A percentile compares a stretch with the other conserved stretches of the same genome.
phyloP scores from a whole-genome alignment of 768 basidiomycete genomes.

The Rhizopogon rudus region DNA sequence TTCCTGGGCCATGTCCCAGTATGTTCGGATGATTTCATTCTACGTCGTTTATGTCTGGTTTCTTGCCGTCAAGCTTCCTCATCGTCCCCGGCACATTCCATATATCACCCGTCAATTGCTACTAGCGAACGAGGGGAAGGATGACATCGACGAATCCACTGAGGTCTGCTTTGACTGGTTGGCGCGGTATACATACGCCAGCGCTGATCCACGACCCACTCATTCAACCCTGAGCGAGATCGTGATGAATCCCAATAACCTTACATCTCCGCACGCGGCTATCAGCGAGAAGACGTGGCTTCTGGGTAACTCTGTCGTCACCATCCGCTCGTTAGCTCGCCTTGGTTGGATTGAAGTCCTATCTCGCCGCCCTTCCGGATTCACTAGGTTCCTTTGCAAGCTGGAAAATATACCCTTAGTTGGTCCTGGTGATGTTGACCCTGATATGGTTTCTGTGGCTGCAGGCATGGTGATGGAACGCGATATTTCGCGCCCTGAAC shows the following conservation, averaged over 20 bases:
- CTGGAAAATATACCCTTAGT: constrained; percentile 88
- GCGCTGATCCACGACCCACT: constrained; percentile 87
- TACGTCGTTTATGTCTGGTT: constrained; percentile 95
- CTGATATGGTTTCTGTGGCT: constrained; percentile 68
- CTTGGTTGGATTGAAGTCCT: constrained; percentile 88
- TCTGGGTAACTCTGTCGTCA: constrained; percentile 78
- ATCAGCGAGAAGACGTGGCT: constrained; percentile 77
- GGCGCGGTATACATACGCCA: constrained; percentile 89
- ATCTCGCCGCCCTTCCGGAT: constrained; percentile 84
- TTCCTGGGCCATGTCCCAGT: constrained; percentile 87
- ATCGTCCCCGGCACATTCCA: constrained; percentile 75
- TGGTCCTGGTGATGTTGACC: constrained; percentile 77
- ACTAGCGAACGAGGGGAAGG: constrained; percentile 74
- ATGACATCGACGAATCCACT: constrained; percentile 78
- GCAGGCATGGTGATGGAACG: constrained; percentile 73
- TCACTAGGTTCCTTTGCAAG: constrained; percentile 77
- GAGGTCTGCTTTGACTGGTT: constrained; percentile 99
- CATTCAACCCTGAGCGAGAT: constrained; percentile 75
- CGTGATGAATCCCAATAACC: constrained; percentile 53
- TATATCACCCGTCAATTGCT: constrained; percentile 86
- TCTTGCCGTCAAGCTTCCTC: constrained; percentile 75
- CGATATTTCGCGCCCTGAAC: constrained; percentile 31
- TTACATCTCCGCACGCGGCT: constrained; percentile 30
- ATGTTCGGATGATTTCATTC: constrained; percentile 86
- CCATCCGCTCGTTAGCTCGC: constrained; percentile 66